Evolutionary conservation across 345 rosid species (phyloP), one percentile per base, ranked within the genome.

Genomic region (Aquilaria yunnanensis): DNA sequence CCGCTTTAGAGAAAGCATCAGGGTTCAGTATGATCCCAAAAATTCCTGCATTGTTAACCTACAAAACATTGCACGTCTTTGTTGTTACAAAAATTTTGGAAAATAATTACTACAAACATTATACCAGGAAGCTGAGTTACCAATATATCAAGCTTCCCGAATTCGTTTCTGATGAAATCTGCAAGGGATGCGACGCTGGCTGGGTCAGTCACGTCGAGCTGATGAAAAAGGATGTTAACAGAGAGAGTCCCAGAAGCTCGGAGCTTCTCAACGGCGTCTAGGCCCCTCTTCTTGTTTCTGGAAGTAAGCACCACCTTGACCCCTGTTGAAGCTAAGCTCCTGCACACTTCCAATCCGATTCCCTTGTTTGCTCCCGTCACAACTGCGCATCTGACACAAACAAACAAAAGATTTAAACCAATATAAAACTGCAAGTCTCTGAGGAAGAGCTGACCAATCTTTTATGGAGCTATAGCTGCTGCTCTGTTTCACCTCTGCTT

Each of bases 301-400:
- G 68, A 52, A 47, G 76, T 72, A 47, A 72, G 6, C 32, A 72
- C 55, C 2, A 73, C 72, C 23, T 13, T 49, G 50, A 73, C 9
- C 62, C 69, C 76, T n/a, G 63, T 41, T 5, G 65, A 68, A 14
- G 63, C 70, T 55, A 64, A 63, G 31, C 56, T 57, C 50, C 56
- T 56, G 58, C 73, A 70, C 32, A 74, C 67, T 51, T 71, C 83
- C 46, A 71, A 63, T 3, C 83, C 80, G 1, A 80, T 68, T 31
- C 83, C 83, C 67, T 66, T 71, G 66, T 73, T 66, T 60, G 62
- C 78, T 46, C 83, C 80, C 4, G 78, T 75, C 3, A 70, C 78
- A 9, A 75, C 69, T 37, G 83, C 80, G 47, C 51, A 65, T 73
- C 83, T 73, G 56, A 29, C 59, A 11, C 14, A 51, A 23, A 33